Evolutionary conservation across 2,329 filamentous ascomycete genomes (phyloP), one percentile per base, ranked within the genome.

Genomic region (Trichocomaceae sp.): DNA sequence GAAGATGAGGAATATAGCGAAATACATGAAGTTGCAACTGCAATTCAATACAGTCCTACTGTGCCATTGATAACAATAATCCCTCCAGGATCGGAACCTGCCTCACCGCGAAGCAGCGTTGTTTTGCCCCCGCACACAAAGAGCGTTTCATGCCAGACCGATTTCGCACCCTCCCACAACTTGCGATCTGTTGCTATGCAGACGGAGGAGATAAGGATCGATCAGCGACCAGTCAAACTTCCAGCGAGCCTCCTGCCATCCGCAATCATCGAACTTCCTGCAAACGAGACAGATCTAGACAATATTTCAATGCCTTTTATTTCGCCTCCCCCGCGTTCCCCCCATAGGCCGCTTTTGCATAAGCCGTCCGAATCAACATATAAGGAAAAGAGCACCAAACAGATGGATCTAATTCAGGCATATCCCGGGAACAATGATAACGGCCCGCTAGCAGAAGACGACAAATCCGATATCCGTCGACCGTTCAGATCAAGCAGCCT

Each of bases 41-140:
- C 56, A 17, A 44, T 56, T 10, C 54, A 61, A 41, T 22, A 51
- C 10, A 62, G 58, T 49, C 55, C 60, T 71, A 83, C 78, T 4
- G 87, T 96, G 58, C 92, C 92, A 0, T 88, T 85, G 63, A 99
- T 99, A 66, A 87, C 89, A 54, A 89, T 99, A 50, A 88, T 95
- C 62, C 93, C 93, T 31, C 92, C 93, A 0, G 83, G 80, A 2
- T 95, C 90, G 54, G 83, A 87, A 47, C 90, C 92, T n/a, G 78
- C 85, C 4, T 90, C 90, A 2, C 90, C 90, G 1, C 82, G 81
- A 47, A 83, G 86, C 61, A 84, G 86, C 50, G 79, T 84, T 5
- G 81, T 95, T 53, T 84, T 95, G 29, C 90, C 90, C 52, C 84
- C 91, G 55, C 83, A 83, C 58, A 86, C 83, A 6, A 96, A 90